Conservation (phyloP, 2,329 filamentous ascomycete species). For the Coniella vitis region DNA sequence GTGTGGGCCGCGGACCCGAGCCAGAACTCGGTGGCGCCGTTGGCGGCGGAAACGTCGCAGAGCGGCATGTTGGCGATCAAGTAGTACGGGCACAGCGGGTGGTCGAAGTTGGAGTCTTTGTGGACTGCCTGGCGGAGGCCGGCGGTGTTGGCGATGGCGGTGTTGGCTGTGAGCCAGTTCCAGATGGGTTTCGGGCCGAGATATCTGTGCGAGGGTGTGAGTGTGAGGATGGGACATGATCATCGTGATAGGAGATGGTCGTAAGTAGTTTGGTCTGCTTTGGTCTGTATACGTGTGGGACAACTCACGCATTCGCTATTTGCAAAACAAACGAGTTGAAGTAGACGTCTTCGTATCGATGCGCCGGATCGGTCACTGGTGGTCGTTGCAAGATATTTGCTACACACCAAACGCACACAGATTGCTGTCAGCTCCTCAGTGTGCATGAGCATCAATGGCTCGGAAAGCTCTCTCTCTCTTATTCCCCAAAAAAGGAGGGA, state of each 20-base stretch:
- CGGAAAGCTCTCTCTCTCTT: no score
- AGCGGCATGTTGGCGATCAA: slow-evolving; percentile 33
- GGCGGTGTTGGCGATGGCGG: slow-evolving; percentile 28
- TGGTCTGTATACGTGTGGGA: background rate
- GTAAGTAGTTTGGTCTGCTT: no score
- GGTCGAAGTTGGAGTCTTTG: slow-evolving; percentile 30
- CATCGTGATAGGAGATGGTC: background rate
- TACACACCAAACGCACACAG: slow-evolving; percentile 4
- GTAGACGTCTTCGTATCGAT: slow-evolving; percentile 31
- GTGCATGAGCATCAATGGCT: no score
- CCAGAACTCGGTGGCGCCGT: slow-evolving; percentile 34
- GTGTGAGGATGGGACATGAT: no score
- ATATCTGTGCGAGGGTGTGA: slow-evolving; percentile 23
- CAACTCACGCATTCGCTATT: slow-evolving; percentile 29
- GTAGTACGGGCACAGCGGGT: slow-evolving; percentile 31
- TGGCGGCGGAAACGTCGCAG: slow-evolving; percentile 27
- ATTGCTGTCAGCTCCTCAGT: background rate
- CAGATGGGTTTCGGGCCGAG: slow-evolving; percentile 32
- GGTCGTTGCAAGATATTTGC: slow-evolving; percentile 34
- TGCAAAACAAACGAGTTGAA: slow-evolving; percentile 35
- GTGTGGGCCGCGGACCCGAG: slow-evolving; percentile 31
- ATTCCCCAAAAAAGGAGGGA: no score
- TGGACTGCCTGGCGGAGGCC: slow-evolving; percentile 31
- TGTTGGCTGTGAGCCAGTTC: slow-evolving; percentile 35
- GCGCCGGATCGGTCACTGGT: slow-evolving; percentile 25